Base-by-base conservation (phyloP, 768 basidiomycete species). In the Leccinum broughii region DNA sequence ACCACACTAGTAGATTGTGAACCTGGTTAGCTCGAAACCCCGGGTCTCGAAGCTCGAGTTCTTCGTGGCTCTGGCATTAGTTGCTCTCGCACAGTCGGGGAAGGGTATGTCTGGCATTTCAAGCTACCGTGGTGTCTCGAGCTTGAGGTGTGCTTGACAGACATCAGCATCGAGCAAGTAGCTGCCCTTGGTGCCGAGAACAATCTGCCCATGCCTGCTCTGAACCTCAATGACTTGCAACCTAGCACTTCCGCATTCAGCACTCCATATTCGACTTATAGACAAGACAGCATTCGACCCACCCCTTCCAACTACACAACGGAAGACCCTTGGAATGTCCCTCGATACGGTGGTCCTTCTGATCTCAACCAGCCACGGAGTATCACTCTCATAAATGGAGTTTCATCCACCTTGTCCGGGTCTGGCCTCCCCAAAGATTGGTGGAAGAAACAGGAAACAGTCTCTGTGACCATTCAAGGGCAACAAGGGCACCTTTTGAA, bases 401-500 rank as follows among this genome's bases (percentile, higher is more conserved):
- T 75, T 15, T 72, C 83, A 6, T 90, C 88, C 2, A 85, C 77
- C 55, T 75, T 92, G 28, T 78, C 88, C 32, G 90, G 88, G 6
- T 84, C 84, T 13, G 92, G 90, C 4, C 75, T 93, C 24, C 89
- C 90, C 0, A 79, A 76, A 58, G 86, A 90, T 46, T 98, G 94
- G 90, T 96, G 93, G 93, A 91, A 86, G 75, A 87, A 79, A 63
- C 85, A 91, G 70, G 90, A 93, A 72, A 81, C 70, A 3, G 85
- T 91, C 20, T 78, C 81, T 55, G 85, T 97, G 44, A 83, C 80
- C 50, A 80, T 95, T 52, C 77, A 91, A 49, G 94, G 94, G 32
- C 93, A 92, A 66, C 93, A 95, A 72, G 95, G 95, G 2, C 95
- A 95, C 76, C 89, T 96, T 65, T 75, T 96, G 66, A 93, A 91